phyloP scores from a whole-genome alignment of 192 early-diverging fungal genomes.

The Backusella tarrabulga region DNA sequence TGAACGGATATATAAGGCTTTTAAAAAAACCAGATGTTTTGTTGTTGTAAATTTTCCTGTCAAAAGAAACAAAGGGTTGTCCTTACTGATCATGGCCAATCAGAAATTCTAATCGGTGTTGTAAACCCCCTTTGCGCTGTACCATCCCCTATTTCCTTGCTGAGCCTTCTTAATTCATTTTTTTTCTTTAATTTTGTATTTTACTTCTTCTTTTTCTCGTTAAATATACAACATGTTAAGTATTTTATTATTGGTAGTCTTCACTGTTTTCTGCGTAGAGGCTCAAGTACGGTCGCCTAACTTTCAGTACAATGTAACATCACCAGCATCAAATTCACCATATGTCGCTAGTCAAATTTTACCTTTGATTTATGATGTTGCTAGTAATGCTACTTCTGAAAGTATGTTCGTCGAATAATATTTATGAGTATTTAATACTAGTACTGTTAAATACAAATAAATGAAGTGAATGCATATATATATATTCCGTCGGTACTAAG shows the following conservation, averaged over 20 bases:
- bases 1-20: not conserved
- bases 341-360: constrained; percentile 26
- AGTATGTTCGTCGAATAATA: not conserved
- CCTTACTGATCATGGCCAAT: not conserved
- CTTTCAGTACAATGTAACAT: constrained; percentile 13
- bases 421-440: not conserved
- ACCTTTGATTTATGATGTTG: constrained; percentile 25
- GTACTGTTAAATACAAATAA: not conserved
- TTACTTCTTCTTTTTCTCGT: not conserved
- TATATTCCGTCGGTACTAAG: not conserved
- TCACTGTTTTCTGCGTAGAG: not conserved
- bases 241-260: not conserved
- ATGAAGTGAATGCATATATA: not conserved
- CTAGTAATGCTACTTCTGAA: constrained; percentile 5
- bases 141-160: not conserved
- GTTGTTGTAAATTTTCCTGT: not conserved
- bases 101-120: not conserved
- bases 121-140: not conserved
- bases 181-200: constrained; percentile 10
- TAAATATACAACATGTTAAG: not conserved
- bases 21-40: no score
- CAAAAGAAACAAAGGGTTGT: not conserved
- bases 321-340: constrained; percentile 14
- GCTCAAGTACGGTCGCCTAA: constrained; percentile 14
- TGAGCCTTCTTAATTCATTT: constrained; percentile 7